Percentiles rank a stretch among this genome's conserved stretches.
phyloP scores from a whole-genome alignment of 306 rosid species.

The Urtica urens region DNA sequence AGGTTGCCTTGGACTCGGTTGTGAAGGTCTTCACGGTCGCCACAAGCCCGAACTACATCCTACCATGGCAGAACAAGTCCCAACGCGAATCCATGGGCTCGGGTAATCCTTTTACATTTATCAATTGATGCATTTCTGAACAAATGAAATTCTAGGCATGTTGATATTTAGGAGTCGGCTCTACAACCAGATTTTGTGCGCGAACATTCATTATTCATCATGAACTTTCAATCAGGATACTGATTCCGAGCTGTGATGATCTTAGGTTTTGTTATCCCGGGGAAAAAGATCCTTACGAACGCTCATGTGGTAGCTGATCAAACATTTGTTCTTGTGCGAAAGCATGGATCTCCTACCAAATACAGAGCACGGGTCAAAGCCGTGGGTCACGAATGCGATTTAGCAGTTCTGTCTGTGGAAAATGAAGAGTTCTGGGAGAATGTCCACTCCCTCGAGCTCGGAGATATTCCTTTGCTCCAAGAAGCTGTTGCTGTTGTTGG shows the following conservation, averaged over 20 bases:
- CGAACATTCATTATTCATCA: too few relatives aligned
- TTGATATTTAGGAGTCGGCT: too few relatives aligned
- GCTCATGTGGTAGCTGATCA: constrained; percentile 95
- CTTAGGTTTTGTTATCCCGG: constrained; percentile 67
- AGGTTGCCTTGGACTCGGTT: constrained; percentile 72
- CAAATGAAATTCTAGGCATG: too few relatives aligned
- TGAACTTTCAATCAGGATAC: neutral
- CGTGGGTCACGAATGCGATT: constrained; percentile 89
- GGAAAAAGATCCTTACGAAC: constrained; percentile 67
- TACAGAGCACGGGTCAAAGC: constrained; percentile 71
- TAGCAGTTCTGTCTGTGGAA: constrained; percentile 61
- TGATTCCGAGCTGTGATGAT: neutral
- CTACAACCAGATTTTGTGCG: too few relatives aligned
- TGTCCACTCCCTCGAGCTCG: constrained; percentile 54
- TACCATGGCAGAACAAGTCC: constrained; percentile 95
- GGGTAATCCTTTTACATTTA: constrained; percentile 29
- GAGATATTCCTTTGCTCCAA: constrained; percentile 71
- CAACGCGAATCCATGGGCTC: constrained; percentile 88
- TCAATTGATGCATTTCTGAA: too few relatives aligned
- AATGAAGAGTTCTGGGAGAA: constrained; percentile 68
- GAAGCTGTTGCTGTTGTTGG: constrained; percentile 93
- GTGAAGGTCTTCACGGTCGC: constrained; percentile 83
- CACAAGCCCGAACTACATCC: constrained; percentile 66
- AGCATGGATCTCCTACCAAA: constrained; percentile 85
- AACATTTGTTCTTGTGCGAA: constrained; percentile 78